Evolutionary conservation across 345 rosid species (phyloP).

Genomic region (Bruguiera parviflora): DNA sequence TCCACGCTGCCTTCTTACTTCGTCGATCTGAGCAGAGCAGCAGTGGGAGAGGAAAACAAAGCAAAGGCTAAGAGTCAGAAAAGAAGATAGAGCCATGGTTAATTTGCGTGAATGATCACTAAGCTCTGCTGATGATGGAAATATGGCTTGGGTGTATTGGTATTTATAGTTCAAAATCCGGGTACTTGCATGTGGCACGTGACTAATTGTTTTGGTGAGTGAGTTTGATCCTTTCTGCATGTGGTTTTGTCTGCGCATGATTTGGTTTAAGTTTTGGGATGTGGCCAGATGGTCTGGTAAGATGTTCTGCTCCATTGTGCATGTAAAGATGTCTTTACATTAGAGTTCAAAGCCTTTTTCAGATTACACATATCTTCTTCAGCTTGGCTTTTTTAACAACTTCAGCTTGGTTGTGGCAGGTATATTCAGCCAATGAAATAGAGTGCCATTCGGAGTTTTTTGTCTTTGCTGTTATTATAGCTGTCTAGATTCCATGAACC

Average conservation of each 20-base stretch:
- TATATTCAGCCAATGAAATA: too few relatives aligned
- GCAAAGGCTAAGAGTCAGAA: slow-evolving; percentile 13
- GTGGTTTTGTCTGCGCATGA: background rate
- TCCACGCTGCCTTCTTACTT: background rate
- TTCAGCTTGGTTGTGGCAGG: too few relatives aligned
- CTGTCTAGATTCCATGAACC: too few relatives aligned
- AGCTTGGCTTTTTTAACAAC: too few relatives aligned
- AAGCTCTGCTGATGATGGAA: background rate
- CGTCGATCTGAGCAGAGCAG: slow-evolving; percentile 1
- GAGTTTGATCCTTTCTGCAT: background rate
- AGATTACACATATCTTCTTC: too few relatives aligned
- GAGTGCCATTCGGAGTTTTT: too few relatives aligned
- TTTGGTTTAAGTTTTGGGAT: background rate
- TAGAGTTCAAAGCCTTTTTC: too few relatives aligned
- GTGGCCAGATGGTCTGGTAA: background rate
- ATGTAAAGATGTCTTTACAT: background rate
- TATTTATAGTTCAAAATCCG: background rate
- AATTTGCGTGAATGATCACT: too few relatives aligned
- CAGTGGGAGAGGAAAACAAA: slow-evolving; percentile 8
- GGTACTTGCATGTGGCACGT: background rate
- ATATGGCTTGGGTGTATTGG: background rate
- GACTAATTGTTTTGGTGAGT: background rate
- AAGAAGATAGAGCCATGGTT: slow-evolving; percentile 15
- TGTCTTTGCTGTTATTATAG: too few relatives aligned
- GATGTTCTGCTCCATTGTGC: background rate